Evolutionary conservation across 2,329 filamentous ascomycete genomes (phyloP).

Genomic region (Dactylonectria macrodidyma): DNA sequence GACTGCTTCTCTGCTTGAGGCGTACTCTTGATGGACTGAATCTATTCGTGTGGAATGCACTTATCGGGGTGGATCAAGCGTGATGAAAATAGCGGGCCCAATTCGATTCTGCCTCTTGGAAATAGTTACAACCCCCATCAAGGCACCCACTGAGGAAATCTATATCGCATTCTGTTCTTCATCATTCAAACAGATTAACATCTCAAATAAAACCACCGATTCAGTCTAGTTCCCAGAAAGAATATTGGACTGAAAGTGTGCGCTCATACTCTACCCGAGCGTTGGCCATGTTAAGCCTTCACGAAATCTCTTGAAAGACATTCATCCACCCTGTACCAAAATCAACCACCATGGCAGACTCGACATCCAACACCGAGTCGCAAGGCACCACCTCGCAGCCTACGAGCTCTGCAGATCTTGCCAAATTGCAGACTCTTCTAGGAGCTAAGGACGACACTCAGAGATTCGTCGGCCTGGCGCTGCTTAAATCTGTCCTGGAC

Average conservation of each 20-base stretch:
- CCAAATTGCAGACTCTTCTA: conserved; percentile 70
- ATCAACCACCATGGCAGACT: conserved; percentile 30
- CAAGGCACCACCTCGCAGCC: conserved; percentile 27
- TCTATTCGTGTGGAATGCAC: conserved; percentile 4
- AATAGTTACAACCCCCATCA: conserved; percentile 1
- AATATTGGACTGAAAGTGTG: background rate
- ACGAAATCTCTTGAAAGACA: background rate
- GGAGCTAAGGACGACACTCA: conserved; percentile 76
- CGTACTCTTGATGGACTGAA: background rate
- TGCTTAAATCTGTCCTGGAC: conserved; percentile 77
- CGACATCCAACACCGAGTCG: conserved; percentile 19
- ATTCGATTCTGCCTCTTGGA: background rate
- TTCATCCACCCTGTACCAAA: conserved; percentile 8
- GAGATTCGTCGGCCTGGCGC: conserved; percentile 76
- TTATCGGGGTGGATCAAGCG: conserved; percentile 19
- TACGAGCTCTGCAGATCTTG: conserved; percentile 45
- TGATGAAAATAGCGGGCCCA: conserved; percentile 19
- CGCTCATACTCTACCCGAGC: background rate
- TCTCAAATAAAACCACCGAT: background rate
- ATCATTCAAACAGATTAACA: background rate
- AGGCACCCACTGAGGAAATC: background rate
- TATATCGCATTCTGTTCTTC: background rate
- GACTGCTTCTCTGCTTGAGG: background rate
- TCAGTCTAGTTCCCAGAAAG: background rate
- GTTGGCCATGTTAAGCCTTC: background rate